Conservation (phyloP, 352 stramenopile genomes). For the Globisporangium nagaii region DNA sequence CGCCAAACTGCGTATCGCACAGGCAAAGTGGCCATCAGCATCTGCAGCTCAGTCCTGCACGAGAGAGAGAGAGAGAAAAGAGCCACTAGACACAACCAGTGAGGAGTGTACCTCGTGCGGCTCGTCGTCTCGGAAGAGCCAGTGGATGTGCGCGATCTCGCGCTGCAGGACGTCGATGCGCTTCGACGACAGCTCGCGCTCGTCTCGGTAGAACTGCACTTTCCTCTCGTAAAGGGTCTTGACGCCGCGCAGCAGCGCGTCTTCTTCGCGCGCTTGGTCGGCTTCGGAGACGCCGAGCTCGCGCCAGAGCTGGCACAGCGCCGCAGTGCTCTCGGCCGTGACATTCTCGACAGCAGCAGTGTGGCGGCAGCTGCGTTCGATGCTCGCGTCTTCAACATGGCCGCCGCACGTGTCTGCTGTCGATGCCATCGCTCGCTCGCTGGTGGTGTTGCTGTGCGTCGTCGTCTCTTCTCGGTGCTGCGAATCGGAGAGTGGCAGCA, state of each 20-base stretch:
- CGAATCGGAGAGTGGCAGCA: too few species aligned
- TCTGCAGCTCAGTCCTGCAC: too few species aligned
- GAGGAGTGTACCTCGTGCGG: conserved; percentile 9
- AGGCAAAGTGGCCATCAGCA: conserved; percentile 1
- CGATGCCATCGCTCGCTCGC: too few species aligned
- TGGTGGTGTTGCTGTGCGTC: too few species aligned
- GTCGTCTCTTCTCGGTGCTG: too few species aligned
- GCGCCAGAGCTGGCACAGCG: conserved; percentile 27
- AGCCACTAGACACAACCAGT: not conserved
- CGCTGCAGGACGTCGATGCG: conserved; percentile 18
- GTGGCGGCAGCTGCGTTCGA: not conserved
- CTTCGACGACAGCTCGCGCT: conserved; percentile 17
- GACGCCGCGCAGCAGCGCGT: conserved; percentile 4
- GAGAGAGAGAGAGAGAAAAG: not conserved
- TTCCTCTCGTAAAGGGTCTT: not conserved
- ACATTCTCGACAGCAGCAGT: not conserved
- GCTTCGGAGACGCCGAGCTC: conserved; percentile 20
- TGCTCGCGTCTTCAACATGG: too few species aligned
- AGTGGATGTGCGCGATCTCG: conserved; percentile 28
- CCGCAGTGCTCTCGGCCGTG: conserved; percentile 6
- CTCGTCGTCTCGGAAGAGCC: conserved; percentile 25
- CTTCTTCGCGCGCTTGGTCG: conserved; percentile 26
- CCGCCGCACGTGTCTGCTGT: too few species aligned
- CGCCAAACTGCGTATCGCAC: conserved; percentile 12
- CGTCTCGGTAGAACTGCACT: conserved; percentile 13